phyloP scores from a whole-genome alignment of 2,329 filamentous ascomycete species.

The Paraphaeosphaeria sporulosa region DNA sequence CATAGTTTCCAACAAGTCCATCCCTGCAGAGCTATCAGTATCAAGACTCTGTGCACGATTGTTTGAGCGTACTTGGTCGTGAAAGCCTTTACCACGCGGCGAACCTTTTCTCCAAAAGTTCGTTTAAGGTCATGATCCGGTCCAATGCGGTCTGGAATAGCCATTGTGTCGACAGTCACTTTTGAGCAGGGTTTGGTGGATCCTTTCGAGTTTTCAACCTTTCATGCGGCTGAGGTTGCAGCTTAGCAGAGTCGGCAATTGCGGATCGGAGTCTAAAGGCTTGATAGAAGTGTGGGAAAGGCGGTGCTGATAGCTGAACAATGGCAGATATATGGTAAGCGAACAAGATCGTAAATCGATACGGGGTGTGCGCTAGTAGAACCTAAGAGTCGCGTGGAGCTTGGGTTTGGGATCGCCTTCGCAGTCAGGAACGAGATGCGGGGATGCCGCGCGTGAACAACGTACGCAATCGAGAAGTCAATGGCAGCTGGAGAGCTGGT shows the following conservation, averaged over 20 bases:
- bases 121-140: slow-evolving; percentile 52
- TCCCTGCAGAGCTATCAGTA: slow-evolving; percentile 55
- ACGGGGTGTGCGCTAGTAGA: slow-evolving; percentile 17
- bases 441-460: slow-evolving; percentile 26
- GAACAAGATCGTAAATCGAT: slow-evolving; percentile 11
- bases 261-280: slow-evolving; percentile 22
- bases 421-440: slow-evolving; percentile 19
- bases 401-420: slow-evolving; percentile 21
- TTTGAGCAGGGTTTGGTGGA: slow-evolving; percentile 39
- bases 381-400: slow-evolving; percentile 17
- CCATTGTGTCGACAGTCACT: slow-evolving; percentile 41
- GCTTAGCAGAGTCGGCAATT: slow-evolving; percentile 17
- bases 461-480: slow-evolving; percentile 3
- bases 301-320: slow-evolving; percentile 29
- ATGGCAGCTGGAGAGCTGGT: slow-evolving; percentile 14
- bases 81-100: slow-evolving; percentile 54
- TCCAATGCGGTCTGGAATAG: slow-evolving; percentile 55
- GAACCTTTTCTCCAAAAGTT: slow-evolving; percentile 51
- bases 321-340: slow-evolving; percentile 17
- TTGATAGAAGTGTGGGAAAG: slow-evolving; percentile 18
- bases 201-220: slow-evolving; percentile 27
- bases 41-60: background rate
- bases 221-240: slow-evolving; percentile 19
- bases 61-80: slow-evolving; percentile 55
- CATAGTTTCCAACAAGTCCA: slow-evolving; percentile 83